Evolutionary conservation across 1,284 basidiomycete genomes (phyloP).

Genomic region (Tilletia indica): DNA sequence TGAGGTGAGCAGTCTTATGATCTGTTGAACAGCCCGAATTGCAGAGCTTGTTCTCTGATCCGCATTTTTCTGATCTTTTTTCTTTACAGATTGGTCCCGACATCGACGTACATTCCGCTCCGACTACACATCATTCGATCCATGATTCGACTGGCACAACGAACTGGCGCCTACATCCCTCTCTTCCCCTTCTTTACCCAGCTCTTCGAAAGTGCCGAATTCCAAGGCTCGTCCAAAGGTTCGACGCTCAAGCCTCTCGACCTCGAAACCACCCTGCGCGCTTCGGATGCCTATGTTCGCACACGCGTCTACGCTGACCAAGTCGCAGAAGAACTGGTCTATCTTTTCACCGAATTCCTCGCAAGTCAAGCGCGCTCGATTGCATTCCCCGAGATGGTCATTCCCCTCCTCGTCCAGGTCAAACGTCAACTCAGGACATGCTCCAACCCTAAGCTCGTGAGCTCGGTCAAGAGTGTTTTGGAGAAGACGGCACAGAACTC

Average conservation of each 20-base stretch:
- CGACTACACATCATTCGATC: conserved; percentile 73
- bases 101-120: conserved; percentile 75
- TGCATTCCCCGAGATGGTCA: conserved; percentile 86
- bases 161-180: conserved; percentile 84
- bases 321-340: conserved; percentile 76
- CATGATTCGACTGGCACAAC: conserved; percentile 70
- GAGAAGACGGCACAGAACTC: conserved; percentile 49
- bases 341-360: conserved; percentile 72
- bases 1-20: conserved; percentile 57
- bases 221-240: conserved; percentile 73
- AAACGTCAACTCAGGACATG: conserved; percentile 44
- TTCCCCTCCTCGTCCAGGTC: conserved; percentile 71
- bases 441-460: conserved; percentile 32
- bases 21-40: too few relatives aligned
- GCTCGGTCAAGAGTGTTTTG: conserved; percentile 36
- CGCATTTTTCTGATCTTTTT: too few relatives aligned
- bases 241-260: conserved; percentile 88
- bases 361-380: conserved; percentile 63
- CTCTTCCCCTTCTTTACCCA: conserved; percentile 81
- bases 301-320: conserved; percentile 83
- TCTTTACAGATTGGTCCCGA: conserved; percentile 71
- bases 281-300: conserved; percentile 82
- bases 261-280: conserved; percentile 80
- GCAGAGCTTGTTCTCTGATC: too few relatives aligned
- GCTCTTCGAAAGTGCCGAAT: conserved; percentile 73